Evolutionary conservation across 2,329 filamentous ascomycete genomes (phyloP), one percentile per base, ranked within the genome.

Genomic region (Parastagonospora nodorum): DNA sequence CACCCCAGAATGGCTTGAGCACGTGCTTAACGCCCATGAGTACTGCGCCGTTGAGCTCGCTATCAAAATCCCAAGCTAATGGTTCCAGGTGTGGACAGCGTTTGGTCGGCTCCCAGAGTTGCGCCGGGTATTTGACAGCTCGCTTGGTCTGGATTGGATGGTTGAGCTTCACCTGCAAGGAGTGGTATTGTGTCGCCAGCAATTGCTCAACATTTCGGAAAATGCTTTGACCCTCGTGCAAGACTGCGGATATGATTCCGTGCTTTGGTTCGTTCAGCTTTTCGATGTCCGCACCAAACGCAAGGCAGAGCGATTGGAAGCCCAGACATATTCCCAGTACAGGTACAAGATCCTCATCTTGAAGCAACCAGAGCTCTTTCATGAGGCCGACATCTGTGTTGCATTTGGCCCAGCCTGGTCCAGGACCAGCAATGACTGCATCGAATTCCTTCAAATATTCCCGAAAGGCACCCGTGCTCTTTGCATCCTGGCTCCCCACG

Each of bases 261-360:
- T 97, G 92, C 61, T 92, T 78, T 0, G 91, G 91, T 49, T 87
- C 82, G n/a, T 78, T 75, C 50, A 96, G 75, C 55, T 84, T 82
- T 45, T 84, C 78, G 14, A 96, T 84, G 7, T 75, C 72, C 1
- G 86, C 87, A 1, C 89, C 89, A 61, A 87, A 86, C 8, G 83
- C 82, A 40, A 85, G 77, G 41, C 87, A 86, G 38, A 96, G 77
- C 61, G 88, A 92, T 74, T 97, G 92, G 57, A 96, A 95, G 0
- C 92, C 92, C 0, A 96, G 81, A 62, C 92, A 96, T 37, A 97
- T 90, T 0, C 92, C 94, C 30, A 99, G 78, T 0, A 95, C 87
- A 0, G 94, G 94, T 1, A 96, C 62, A 9, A 86, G 57, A 12
- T 86, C 72, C 4, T 80, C 75, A 2, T 82, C 79, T 2, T 78